Conservation (phyloP, 2,329 filamentous ascomycete species). For the Phoma herbarum region DNA sequence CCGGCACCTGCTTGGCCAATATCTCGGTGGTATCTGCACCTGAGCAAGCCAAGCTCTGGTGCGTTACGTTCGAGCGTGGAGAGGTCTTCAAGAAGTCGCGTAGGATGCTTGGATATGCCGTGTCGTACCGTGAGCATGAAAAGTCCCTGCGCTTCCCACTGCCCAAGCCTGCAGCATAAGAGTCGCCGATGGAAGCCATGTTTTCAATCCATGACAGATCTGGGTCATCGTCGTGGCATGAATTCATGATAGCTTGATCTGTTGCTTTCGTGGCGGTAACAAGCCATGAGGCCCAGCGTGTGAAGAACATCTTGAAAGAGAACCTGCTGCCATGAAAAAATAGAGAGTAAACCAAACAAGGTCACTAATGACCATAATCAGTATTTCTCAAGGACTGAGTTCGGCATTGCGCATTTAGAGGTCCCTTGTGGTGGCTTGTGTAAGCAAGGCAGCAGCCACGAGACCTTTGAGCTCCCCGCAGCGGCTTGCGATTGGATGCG, state of each 20-base stretch:
- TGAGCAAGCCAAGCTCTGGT: constrained; percentile 44
- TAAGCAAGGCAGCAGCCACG: constrained; percentile 24
- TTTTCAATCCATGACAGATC: constrained; percentile 35
- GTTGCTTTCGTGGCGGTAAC: neutral
- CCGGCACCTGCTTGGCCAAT: constrained; percentile 35
- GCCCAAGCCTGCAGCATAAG: constrained; percentile 44
- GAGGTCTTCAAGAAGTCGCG: constrained; percentile 27
- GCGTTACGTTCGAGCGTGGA: constrained; percentile 22
- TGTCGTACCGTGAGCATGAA: constrained; percentile 39
- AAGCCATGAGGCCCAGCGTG: constrained; percentile 11
- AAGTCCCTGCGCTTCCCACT: constrained; percentile 39
- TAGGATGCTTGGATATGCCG: constrained; percentile 41
- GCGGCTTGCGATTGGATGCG: constrained; percentile 21
- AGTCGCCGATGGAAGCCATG: constrained; percentile 45
- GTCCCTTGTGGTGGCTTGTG: neutral
- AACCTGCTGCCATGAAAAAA: neutral
- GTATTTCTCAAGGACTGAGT: neutral
- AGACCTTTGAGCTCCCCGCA: constrained; percentile 15
- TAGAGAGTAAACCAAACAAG: too few species aligned
- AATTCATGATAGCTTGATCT: neutral
- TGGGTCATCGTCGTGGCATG: neutral
- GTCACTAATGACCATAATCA: too few species aligned
- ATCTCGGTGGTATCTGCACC: constrained; percentile 39
- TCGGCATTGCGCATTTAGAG: neutral
- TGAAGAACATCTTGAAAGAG: neutral